A percentile compares a stretch with the other conserved stretches of the same genome.
phyloP scores from a whole-genome alignment of 345 rosid species.

The Sapria himalayana region DNA sequence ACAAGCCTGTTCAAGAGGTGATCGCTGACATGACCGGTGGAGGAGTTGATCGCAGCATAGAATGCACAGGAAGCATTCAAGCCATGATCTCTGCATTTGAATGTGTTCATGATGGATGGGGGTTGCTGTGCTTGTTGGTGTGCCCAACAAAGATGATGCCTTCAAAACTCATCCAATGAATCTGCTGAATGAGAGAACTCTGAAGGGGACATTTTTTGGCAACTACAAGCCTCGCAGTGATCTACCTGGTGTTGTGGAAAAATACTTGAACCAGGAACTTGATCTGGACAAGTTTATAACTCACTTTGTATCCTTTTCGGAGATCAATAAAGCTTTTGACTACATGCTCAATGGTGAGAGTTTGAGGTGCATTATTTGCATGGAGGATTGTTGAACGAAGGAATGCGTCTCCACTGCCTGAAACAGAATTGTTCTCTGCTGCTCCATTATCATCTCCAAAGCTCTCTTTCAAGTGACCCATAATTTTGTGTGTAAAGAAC shows the following conservation, averaged over 20 bases:
- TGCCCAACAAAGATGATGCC: constrained; percentile 38
- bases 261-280: constrained; percentile 40
- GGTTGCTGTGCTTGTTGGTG: constrained; percentile 54
- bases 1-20: constrained; percentile 32
- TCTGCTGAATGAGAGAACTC: constrained; percentile 40
- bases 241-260: constrained; percentile 40
- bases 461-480: no score
- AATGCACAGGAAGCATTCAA: constrained; percentile 48
- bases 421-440: no score
- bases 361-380: constrained; percentile 31
- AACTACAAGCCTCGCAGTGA: constrained; percentile 49
- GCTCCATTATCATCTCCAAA: no score
- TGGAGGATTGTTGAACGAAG: constrained; percentile 16
- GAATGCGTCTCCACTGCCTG: no score
- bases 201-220: constrained; percentile 49
- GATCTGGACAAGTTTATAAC: constrained; percentile 45
- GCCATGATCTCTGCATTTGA: constrained; percentile 83
- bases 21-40: constrained; percentile 63
- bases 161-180: constrained; percentile 46
- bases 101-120: constrained; percentile 85
- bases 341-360: constrained; percentile 33
- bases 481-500: no score
- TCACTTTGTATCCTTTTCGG: constrained; percentile 31
- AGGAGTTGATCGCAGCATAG: constrained; percentile 65
- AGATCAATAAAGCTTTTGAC: constrained; percentile 44